Percentiles rank a stretch among this genome's conserved stretches.
Evolutionary conservation across 2,329 filamentous ascomycete genomes (phyloP).

Genomic region (Torrubiellomyces zombiae): DNA sequence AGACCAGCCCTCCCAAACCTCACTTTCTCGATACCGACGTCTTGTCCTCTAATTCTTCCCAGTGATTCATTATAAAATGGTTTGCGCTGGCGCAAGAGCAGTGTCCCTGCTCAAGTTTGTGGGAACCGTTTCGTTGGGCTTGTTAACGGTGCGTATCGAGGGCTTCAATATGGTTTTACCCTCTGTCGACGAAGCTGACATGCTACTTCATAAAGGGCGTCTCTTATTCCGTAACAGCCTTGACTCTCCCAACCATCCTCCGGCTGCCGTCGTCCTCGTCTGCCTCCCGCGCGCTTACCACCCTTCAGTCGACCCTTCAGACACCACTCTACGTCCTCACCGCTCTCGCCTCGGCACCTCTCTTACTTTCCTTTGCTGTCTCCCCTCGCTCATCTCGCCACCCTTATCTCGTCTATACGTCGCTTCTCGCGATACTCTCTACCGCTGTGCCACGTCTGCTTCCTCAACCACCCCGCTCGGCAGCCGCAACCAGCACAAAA

Average conservation of each 20-base stretch:
- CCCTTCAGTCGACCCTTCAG: conserved; percentile 45
- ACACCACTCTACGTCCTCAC: conserved; percentile 52
- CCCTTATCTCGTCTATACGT: conserved; percentile 81
- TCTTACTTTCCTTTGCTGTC: conserved; percentile 62
- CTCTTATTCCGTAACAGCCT: conserved; percentile 65
- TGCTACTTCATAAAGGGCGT: conserved; percentile 48
- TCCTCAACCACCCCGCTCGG: conserved; percentile 17
- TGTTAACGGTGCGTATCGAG: conserved; percentile 67
- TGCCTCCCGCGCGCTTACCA: conserved; percentile 54
- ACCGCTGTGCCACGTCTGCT: conserved; percentile 33
- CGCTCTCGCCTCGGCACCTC: conserved; percentile 50
- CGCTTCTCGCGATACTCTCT: conserved; percentile 48
- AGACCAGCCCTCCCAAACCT: not conserved
- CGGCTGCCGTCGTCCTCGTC: conserved; percentile 59
- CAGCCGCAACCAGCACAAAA: conserved; percentile 10
- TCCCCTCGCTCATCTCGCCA: conserved; percentile 63
- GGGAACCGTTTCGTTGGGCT: conserved; percentile 73
- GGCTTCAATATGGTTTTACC: too few relatives aligned
- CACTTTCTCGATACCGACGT: too few relatives aligned
- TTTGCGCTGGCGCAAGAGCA: conserved; percentile 33
- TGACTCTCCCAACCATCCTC: conserved; percentile 67
- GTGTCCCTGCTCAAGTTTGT: conserved; percentile 81
- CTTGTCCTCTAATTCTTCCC: not conserved
- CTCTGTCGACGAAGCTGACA: conserved; percentile 2
- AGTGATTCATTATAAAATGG: too few relatives aligned